Percentiles rank a stretch among this genome's conserved stretches.
Conservation (phyloP, 306 rosid species). For the Corylus avellana region DNA sequence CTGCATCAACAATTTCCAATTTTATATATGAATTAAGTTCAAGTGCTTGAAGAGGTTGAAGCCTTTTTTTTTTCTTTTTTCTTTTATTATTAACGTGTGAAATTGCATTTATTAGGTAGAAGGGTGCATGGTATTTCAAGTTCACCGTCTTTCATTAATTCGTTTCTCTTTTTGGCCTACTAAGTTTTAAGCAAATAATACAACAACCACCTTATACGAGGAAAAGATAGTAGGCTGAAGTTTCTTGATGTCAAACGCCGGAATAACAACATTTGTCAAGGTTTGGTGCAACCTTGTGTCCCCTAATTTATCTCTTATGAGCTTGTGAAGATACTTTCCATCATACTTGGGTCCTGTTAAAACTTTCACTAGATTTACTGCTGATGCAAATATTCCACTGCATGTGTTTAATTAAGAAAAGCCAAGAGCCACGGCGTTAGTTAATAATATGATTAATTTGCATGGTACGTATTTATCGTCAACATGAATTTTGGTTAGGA, state of each 20-base stretch:
- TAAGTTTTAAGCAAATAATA: not conserved
- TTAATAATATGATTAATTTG: not conserved
- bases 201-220: constrained; percentile 15
- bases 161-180: not conserved
- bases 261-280: constrained; percentile 27
- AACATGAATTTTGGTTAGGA: not conserved
- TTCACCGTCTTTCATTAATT: not conserved
- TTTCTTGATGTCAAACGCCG: constrained; percentile 32
- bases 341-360: constrained; percentile 35
- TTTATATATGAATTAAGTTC: not conserved
- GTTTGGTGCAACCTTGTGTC: constrained; percentile 28
- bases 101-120: not conserved
- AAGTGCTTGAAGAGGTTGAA: not conserved
- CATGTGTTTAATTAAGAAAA: not conserved
- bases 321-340: constrained; percentile 27
- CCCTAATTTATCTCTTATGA: constrained; percentile 6
- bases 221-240: constrained; percentile 35
- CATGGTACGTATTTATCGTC: not conserved
- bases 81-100: not conserved
- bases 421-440: not conserved
- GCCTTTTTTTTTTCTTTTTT: no score
- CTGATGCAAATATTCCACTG: constrained; percentile 36
- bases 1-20: not conserved
- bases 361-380: constrained; percentile 3
- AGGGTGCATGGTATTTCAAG: not conserved